Base-by-base conservation (phyloP, 176 grass and related monocot genomes). In the Rhipidocladum racemiflorum region DNA sequence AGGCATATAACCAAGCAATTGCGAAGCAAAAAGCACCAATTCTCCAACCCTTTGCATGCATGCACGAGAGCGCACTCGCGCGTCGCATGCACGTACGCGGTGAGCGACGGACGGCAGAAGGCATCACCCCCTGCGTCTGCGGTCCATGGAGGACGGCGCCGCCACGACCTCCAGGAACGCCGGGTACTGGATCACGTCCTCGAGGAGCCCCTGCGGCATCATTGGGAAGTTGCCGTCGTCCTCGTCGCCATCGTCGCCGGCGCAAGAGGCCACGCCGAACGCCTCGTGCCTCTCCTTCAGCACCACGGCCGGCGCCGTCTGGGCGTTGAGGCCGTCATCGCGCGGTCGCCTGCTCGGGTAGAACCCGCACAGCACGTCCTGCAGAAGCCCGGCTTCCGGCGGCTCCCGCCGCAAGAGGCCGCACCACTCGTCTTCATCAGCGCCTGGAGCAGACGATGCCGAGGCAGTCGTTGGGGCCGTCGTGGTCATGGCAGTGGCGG, bases 331-430 rank as follows among this genome's bases (percentile, higher is more conserved):
- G 48, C 7, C 70, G 13, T 34, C 18, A 59, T 40, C 66, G 77
- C 68, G 61, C 55, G 45, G 32, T 12, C 78, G 65, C 43, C 36
- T 80, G 57, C 4, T 38, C 2, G 89, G 85, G 80, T 91, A 92
- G 89, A 91, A 95, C 15, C 83, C 96, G 46, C 93, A 82, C 49
- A 99, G 84, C 35, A 94, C 90, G 48, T 99, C 96, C 81, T 95
- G 87, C 6, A 99, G 91, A 1, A 99, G 76, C 4, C 96, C 92
- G 0, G 89, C 86, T n/a, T 86, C 91, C 0, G 91, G 80, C 10
- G 89, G 87, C 44, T 95, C 96, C n/a, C 77, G 50, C 13, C 21
- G 48, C 55, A 99, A 74, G 55, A 99, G 54, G 67, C 89, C 62
- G 81, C 81, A 80, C 81, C 87, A 87, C 13, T 65, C 81, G 55